Evolutionary conservation across 768 basidiomycete species (phyloP).

Genomic region (Suillus clintonianus): DNA sequence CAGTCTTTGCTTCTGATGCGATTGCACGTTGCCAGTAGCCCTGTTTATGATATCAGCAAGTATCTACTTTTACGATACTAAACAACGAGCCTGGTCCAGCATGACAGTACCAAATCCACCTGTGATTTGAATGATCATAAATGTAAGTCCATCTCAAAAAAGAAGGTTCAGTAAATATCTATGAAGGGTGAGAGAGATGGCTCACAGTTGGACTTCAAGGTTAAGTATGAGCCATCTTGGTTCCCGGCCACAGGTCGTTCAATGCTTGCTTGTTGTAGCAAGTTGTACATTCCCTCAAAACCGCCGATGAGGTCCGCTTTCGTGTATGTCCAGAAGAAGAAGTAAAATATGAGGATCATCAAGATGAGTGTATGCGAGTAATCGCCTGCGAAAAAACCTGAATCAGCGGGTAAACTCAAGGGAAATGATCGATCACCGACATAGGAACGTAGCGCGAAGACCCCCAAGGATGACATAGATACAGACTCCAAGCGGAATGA

Average conservation of each 20-base stretch:
- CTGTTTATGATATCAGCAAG: conserved; percentile 3
- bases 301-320: conserved; percentile 38
- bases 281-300: conserved; percentile 36
- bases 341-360: conserved; percentile 36
- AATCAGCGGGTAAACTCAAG: neutral
- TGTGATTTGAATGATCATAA: conserved; percentile 20
- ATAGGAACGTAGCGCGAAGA: conserved; percentile 35
- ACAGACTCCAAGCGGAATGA: conserved; percentile 43
- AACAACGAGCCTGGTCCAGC: conserved; percentile 13
- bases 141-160: conserved; percentile 12
- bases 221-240: conserved; percentile 37
- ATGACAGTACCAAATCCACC: conserved; percentile 21
- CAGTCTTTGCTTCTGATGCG: conserved; percentile 36
- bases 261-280: conserved; percentile 30
- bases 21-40: conserved; percentile 42
- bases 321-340: conserved; percentile 34
- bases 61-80: neutral
- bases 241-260: conserved; percentile 36
- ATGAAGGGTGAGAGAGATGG: neutral
- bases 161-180: neutral
- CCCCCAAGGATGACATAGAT: conserved; percentile 39
- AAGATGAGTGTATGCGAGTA: conserved; percentile 39
- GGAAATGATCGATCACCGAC: conserved; percentile 12
- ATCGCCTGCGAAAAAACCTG: conserved; percentile 19
- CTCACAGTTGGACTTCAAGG: conserved; percentile 34